Evolutionary conservation across 2,329 filamentous ascomycete species (phyloP), one percentile per base, ranked within the genome.

Genomic region (Emmonsia crescens): DNA sequence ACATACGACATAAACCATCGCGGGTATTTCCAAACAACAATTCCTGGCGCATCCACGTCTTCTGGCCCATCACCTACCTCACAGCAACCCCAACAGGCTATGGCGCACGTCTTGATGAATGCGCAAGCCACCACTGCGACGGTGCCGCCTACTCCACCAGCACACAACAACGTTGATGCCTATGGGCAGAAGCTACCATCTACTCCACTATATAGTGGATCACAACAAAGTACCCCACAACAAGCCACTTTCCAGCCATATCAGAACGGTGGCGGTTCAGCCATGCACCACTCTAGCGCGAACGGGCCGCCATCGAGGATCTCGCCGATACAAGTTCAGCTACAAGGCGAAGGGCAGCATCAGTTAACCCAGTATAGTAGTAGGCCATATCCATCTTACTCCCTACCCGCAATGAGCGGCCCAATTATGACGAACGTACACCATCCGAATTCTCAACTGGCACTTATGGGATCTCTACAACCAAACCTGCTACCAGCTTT

Each of bases 391-490:
- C 74, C 77, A 10, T 78, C 77, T 6, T 83, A 86, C 68, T 81
- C 81, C 3, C 79, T 88, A 2, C 82, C 87, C 2, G 78, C 80
- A n/a, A 82, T 86, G 78, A 77, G 79, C 49, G 85, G 86, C 0
- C 82, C 87, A 0, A 85, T 93, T 33, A 85, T 93, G 79, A 88
- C 89, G 19, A 94, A 93, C 70, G 82, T 94, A 31, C 84, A 87
- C 68, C 89, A 86, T 63, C 89, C 89, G 0, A 84, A 84, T 60
- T 82, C 82, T 5, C 87, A 88, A 63, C 85, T 94, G 79, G 82
- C 87, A 8, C 77, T 94, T 64, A 83, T 93, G 40, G 84, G 85
- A 3, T 78, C 78, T 29, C 77, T 84, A 72, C 80, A 80, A 48
- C 75, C 79, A 5, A 78, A 78, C 2, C 82, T 89, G 75, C 79